Evolutionary conservation across 2,329 filamentous ascomycete species (phyloP).

Genomic region (Balansia obtecta): DNA sequence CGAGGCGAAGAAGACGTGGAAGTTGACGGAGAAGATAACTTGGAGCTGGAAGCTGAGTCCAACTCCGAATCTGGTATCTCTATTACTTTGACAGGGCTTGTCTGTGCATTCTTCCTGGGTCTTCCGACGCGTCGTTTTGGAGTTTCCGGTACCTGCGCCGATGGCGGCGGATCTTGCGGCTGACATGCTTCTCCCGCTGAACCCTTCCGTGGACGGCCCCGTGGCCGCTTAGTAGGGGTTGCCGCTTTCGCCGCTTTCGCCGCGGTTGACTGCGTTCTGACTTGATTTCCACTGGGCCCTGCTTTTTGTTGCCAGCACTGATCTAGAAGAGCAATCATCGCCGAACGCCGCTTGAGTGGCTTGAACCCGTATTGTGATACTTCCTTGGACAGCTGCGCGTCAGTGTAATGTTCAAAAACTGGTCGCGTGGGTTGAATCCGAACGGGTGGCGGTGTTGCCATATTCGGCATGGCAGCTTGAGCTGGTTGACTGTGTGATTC

Average conservation of each 20-base stretch:
- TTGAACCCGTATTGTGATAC: slow-evolving; percentile 61
- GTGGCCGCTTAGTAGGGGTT: slow-evolving; percentile 15
- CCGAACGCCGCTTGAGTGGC: slow-evolving; percentile 50
- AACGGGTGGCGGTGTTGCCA: too few species aligned
- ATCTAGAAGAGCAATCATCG: slow-evolving; percentile 58
- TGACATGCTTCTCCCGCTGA: slow-evolving; percentile 10
- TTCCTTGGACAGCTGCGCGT: slow-evolving; percentile 48
- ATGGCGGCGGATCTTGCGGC: slow-evolving; percentile 22
- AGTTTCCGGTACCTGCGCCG: slow-evolving; percentile 19
- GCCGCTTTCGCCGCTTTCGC: neutral
- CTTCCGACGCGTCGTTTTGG: slow-evolving; percentile 28
- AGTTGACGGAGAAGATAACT: slow-evolving; percentile 23
- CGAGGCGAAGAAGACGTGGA: slow-evolving; percentile 31
- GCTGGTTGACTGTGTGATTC: neutral
- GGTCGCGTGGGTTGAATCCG: slow-evolving; percentile 25
- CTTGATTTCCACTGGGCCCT: slow-evolving; percentile 10
- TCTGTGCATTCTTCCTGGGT: slow-evolving; percentile 23
- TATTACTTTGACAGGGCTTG: slow-evolving; percentile 12
- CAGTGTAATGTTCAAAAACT: slow-evolving; percentile 48
- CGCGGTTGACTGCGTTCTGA: slow-evolving; percentile 7
- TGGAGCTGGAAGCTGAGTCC: slow-evolving; percentile 19
- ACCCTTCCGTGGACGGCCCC: slow-evolving; percentile 22
- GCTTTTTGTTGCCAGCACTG: slow-evolving; percentile 58
- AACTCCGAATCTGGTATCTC: slow-evolving; percentile 42
- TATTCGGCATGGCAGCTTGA: neutral